phyloP scores from a whole-genome alignment of 129 eudicot species.

The Scalesia atractyloides region DNA sequence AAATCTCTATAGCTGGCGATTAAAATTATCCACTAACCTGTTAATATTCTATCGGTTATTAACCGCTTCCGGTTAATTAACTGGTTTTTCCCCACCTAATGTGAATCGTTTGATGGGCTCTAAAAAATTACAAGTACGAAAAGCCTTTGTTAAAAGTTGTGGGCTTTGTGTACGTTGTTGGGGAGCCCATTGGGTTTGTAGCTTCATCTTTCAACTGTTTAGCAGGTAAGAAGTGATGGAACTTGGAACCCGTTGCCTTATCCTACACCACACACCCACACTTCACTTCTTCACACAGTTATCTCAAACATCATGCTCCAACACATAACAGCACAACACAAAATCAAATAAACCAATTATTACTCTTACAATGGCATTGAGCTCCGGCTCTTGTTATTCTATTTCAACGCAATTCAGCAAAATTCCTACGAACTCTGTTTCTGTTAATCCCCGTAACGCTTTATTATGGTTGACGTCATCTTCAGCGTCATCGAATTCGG shows the following conservation, averaged over 20 bases:
- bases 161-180: too few relatives aligned
- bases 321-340: neutral
- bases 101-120: too few relatives aligned
- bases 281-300: conserved; percentile 9
- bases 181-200: too few relatives aligned
- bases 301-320: conserved; percentile 12
- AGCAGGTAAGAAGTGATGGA: neutral
- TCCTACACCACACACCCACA: conserved; percentile 39
- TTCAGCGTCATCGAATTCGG: conserved; percentile 8
- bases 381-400: conserved; percentile 34
- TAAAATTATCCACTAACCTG: too few relatives aligned
- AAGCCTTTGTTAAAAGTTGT: too few relatives aligned
- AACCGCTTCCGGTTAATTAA: too few relatives aligned
- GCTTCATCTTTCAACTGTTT: neutral
- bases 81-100: too few relatives aligned
- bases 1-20: too few relatives aligned
- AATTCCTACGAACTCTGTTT: conserved; percentile 27
- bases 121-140: too few relatives aligned
- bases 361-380: conserved; percentile 36
- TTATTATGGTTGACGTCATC: conserved; percentile 28
- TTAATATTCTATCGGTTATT: too few relatives aligned
- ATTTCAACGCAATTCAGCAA: conserved; percentile 33
- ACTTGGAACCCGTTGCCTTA: conserved; percentile 21
- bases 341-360: conserved; percentile 9
- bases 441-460: conserved; percentile 25